Base-by-base conservation (phyloP, 352 stramenopile species). In the Globisporangium nunn region DNA sequence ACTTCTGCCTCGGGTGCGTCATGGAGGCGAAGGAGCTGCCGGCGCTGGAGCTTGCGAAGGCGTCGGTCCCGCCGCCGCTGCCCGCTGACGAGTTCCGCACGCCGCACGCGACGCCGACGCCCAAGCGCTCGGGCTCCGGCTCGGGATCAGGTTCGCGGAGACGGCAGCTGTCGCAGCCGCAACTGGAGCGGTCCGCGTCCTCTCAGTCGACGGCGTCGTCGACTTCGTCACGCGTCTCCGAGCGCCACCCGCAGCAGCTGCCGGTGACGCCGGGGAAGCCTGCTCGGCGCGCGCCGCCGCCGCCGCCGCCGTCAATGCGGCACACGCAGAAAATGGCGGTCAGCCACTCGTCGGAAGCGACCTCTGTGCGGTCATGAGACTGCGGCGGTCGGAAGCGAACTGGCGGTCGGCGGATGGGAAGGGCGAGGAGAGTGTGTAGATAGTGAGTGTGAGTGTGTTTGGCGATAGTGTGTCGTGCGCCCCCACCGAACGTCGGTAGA, bases 1-100 rank as follows among this genome's bases (percentile, higher is more conserved):
- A 65, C 8, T 88, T 85, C 54, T 88, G 75, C 23, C 54, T 81
- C 31, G 59, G 33, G 14, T 85, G 75, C 49, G 33, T 86, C 1
- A 54, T 83, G 10, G 62, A 78, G 57, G 71, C 72, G 28, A 85
- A 82, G 51, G 60, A 78, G 29, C 31, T 63, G 18, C 70, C 77
- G 1, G 63, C 67, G 0, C 81, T 69, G 70, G 64, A 78, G 17
- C 75, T 88, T 41, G 70, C 74, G 3, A 59, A 43, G 23, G 48
- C 51, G 14, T 43, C 50, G 31, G 12, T 63, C 31, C 41, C 29
- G 7, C 45, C 54, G 23, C 39, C n/a, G 14, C 52, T 23, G 28
- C 14, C 49, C 1, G 0, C 33, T 8, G 33, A 37, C 33, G 33
- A 37, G 33, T 37, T 37, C 33, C 33, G 33, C 0, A 37, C 33